Percentiles rank a stretch among this genome's conserved stretches.
Evolutionary conservation across 2,329 filamentous ascomycete species (phyloP).

Genomic region (Aureobasidium sp.): DNA sequence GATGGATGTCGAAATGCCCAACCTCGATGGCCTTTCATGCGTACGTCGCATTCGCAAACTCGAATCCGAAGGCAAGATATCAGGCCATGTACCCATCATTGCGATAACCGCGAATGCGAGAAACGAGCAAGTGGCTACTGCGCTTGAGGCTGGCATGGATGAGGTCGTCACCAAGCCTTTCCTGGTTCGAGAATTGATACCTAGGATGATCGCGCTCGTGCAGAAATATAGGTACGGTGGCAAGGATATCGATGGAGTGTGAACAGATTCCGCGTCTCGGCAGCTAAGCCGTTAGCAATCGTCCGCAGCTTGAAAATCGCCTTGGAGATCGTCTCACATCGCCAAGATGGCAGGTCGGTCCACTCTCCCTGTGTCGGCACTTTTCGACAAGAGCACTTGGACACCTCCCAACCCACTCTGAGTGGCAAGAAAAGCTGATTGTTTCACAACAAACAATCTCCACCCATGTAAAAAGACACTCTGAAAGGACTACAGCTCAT

Average conservation of each 20-base stretch:
- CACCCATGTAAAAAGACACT: too few species aligned
- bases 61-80: constrained; percentile 55
- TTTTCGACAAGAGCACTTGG: too few species aligned
- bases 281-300: too few species aligned
- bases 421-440: too few species aligned
- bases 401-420: too few species aligned
- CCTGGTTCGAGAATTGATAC: constrained; percentile 29
- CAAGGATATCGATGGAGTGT: neutral
- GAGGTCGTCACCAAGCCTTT: constrained; percentile 28
- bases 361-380: too few species aligned
- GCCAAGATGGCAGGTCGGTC: too few species aligned
- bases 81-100: constrained; percentile 65
- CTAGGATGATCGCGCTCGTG: constrained; percentile 25
- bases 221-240: neutral
- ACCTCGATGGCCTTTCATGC: constrained; percentile 74
- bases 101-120: constrained; percentile 73
- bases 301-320: too few species aligned
- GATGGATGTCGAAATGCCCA: constrained; percentile 78
- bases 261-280: too few species aligned
- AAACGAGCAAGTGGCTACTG: constrained; percentile 64
- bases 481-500: too few species aligned
- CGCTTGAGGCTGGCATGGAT: constrained; percentile 62
- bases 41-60: constrained; percentile 61
- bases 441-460: too few species aligned
- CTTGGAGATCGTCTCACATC: too few species aligned